Conservation (phyloP, 1,284 basidiomycete species). For the Salmacisia buchloeana region DNA sequence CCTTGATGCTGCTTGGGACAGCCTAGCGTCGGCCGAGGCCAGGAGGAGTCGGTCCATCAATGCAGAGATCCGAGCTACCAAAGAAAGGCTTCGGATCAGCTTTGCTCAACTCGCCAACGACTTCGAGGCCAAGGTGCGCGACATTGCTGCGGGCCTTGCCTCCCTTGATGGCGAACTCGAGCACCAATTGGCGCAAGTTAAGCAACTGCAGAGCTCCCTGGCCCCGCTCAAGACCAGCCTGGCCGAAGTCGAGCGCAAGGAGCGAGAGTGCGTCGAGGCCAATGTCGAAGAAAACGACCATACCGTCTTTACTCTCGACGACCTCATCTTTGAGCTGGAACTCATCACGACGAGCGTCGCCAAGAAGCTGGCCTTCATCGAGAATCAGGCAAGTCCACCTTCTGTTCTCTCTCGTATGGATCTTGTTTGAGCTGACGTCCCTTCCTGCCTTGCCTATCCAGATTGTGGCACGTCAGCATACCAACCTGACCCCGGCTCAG, state of each 20-base stretch:
- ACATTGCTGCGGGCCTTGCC: slow-evolving; percentile 27
- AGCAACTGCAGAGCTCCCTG: slow-evolving; percentile 22
- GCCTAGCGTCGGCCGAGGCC: slow-evolving; percentile 69
- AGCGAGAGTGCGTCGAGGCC: slow-evolving; percentile 69
- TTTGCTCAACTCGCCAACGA: slow-evolving; percentile 80
- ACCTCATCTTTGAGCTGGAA: slow-evolving; percentile 83
- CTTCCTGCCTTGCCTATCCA: slow-evolving; percentile 40
- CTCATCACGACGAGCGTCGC: slow-evolving; percentile 72
- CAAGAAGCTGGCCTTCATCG: slow-evolving; percentile 89
- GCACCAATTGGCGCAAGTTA: slow-evolving; percentile 25
- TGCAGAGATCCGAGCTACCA: slow-evolving; percentile 66
- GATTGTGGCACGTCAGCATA: slow-evolving; percentile 86
- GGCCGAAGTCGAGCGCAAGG: slow-evolving; percentile 19
- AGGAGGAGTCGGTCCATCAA: slow-evolving; percentile 76
- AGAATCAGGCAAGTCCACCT: slow-evolving; percentile 71
- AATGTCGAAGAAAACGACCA: slow-evolving; percentile 97
- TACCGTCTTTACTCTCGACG: slow-evolving; percentile 82
- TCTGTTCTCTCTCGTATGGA: background rate
- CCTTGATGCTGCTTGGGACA: slow-evolving; percentile 73
- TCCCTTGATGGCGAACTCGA: slow-evolving; percentile 36
- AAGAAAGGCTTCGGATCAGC: slow-evolving; percentile 70
- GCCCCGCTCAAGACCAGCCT: slow-evolving; percentile 20
- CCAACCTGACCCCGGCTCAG: slow-evolving; percentile 88
- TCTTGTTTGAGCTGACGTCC: background rate
- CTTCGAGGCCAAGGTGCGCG: slow-evolving; percentile 58